Percentiles rank a stretch among this genome's conserved stretches.
Conservation (phyloP, 2,329 filamentous ascomycete species). For the Colletotrichum caudatum region DNA sequence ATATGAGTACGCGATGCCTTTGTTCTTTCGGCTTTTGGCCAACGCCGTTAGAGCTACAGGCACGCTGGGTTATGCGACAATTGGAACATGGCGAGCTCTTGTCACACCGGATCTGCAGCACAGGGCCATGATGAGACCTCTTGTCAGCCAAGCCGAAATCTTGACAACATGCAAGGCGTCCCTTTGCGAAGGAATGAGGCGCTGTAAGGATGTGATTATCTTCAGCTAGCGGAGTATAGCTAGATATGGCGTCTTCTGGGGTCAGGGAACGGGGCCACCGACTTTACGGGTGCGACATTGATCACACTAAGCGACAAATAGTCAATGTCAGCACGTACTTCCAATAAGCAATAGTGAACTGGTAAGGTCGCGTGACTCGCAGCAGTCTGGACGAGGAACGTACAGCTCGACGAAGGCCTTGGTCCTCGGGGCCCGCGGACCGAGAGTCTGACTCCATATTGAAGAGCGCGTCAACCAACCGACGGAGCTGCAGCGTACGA, state of each 20-base stretch:
- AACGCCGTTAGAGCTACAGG: slow-evolving; percentile 66
- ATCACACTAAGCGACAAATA: slow-evolving; percentile 54
- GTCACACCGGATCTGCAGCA: slow-evolving; percentile 67
- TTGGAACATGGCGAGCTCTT: slow-evolving; percentile 70
- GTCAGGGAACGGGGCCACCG: slow-evolving; percentile 42
- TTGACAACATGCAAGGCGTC: not conserved
- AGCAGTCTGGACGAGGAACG: slow-evolving; percentile 44
- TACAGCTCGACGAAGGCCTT: slow-evolving; percentile 52
- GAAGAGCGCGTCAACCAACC: not conserved
- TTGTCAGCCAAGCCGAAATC: slow-evolving; percentile 35
- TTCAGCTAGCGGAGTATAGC: slow-evolving; percentile 2
- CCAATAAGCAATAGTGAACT: not conserved
- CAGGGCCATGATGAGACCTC: slow-evolving; percentile 19
- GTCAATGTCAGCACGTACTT: slow-evolving; percentile 38
- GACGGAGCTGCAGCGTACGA: not conserved
- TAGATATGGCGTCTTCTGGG: not conserved
- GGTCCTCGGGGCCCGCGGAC: slow-evolving; percentile 50
- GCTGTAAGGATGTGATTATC: slow-evolving; percentile 1
- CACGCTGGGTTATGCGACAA: slow-evolving; percentile 64
- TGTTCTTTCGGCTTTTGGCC: slow-evolving; percentile 67
- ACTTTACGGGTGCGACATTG: slow-evolving; percentile 59
- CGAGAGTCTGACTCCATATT: slow-evolving; percentile 38
- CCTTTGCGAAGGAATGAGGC: not conserved
- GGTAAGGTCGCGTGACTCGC: slow-evolving; percentile 11
- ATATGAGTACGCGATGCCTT: slow-evolving; percentile 69